Base-by-base conservation (phyloP, 768 basidiomycete species). In the Boletus rex-veris region DNA sequence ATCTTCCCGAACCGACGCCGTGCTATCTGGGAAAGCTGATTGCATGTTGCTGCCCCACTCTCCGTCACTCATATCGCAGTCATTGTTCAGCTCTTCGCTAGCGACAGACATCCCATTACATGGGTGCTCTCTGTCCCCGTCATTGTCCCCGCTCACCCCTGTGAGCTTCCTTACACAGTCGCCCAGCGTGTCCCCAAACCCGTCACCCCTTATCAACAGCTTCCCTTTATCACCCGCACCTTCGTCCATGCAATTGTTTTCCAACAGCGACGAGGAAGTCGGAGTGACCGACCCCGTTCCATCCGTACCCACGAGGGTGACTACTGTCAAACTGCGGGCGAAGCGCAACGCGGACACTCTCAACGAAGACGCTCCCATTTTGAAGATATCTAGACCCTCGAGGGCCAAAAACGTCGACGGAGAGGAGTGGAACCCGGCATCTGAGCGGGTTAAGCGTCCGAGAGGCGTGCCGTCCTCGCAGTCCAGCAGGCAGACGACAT, bases 351-450 rank as follows among this genome's bases (percentile, higher is more conserved):
- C 38, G 26, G 50, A 37, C 10, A 19, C 24, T 28, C 41, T 46
- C 4, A 40, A 45, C 8, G 58, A 59, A 16, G 58, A 57, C 2
- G 16, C 19, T 15, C 49, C 41, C 1, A n/a, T 38, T 4, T 21
- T 4, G 48, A 55, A 55, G 36, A 53, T 45, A 3, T 21, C 45
- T 0, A 61, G 45, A 49, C 60, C 58, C 21, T 46, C 49, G 15
- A 67, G 49, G 24, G 33, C 31, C 18, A 63, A 47, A 36, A 52
- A 57, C 8, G 12, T 35, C 35, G 65, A 66, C 16, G 65, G 68
- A 1, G 64, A 61, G 0, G 65, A 66, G 15, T 66, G 66, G 64
- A 50, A 5, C 1, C 65, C 66, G 0, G 21, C 1, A 2, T 35
- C 14, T 15, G 44, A 33, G 31, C 56, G 57, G 3, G 33, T 35